A percentile compares a stretch with the other conserved stretches of the same genome.
Conservation (phyloP, 257 asterid genomes). For the Nicotiana obtusifolia region DNA sequence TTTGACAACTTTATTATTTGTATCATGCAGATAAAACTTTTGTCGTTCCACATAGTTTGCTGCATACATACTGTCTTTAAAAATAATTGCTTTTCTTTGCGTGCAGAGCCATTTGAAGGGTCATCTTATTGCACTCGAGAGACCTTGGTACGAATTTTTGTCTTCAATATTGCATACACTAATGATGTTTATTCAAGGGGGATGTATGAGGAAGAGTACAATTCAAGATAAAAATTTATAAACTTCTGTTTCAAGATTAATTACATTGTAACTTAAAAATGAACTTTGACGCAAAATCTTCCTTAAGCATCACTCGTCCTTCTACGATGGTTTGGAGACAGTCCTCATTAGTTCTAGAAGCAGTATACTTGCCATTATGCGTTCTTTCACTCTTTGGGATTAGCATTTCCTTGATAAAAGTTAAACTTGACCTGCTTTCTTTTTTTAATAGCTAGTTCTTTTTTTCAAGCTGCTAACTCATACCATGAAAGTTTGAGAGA, state of each 20-base stretch:
- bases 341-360: not conserved
- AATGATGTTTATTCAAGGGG: not conserved
- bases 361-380: not conserved
- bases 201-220: not conserved
- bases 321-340: no score
- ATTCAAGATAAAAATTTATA: not conserved
- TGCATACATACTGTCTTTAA: not conserved
- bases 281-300: not conserved
- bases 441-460: not conserved
- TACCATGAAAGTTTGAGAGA: no score
- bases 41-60: not conserved
- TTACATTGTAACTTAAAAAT: not conserved
- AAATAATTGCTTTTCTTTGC: constrained; percentile 17
- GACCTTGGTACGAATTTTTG: constrained; percentile 47
- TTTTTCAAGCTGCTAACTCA: no score
- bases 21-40: not conserved
- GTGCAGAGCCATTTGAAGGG: constrained; percentile 86
- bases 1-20: not conserved
- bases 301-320: not conserved
- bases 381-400: not conserved
- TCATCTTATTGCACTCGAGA: constrained; percentile 57
- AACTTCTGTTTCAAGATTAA: not conserved
- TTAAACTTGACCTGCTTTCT: not conserved
- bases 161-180: not conserved
- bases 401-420: not conserved